Evolutionary conservation across 306 rosid genomes (phyloP).

Genomic region (Neltuma alba): DNA sequence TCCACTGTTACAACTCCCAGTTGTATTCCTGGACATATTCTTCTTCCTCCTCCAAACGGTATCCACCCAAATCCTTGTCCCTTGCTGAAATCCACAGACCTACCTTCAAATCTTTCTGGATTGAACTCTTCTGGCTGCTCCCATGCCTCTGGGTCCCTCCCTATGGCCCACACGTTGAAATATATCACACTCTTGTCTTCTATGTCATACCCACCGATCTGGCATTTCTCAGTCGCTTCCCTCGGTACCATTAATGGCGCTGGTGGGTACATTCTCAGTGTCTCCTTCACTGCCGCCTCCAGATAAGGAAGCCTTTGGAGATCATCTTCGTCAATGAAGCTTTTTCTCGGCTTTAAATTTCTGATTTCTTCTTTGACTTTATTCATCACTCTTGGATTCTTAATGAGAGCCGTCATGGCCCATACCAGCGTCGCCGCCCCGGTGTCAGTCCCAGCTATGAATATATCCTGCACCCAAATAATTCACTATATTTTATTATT

Average conservation of each 20-base stretch:
- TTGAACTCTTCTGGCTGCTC: background rate
- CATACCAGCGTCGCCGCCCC: slow-evolving; percentile 35
- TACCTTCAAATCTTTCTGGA: background rate
- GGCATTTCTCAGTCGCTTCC: slow-evolving; percentile 34
- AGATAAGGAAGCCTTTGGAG: slow-evolving; percentile 41
- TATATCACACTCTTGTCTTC: slow-evolving; percentile 10
- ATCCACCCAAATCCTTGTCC: slow-evolving; percentile 1
- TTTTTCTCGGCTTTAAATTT: slow-evolving; percentile 14
- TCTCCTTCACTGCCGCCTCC: slow-evolving; percentile 41
- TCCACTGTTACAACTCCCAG: background rate
- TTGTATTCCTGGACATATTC: background rate
- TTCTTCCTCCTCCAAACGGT: background rate
- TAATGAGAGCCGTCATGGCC: slow-evolving; percentile 47
- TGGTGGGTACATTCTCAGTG: slow-evolving; percentile 42
- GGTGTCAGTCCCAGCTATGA: slow-evolving; percentile 45
- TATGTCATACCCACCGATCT: slow-evolving; percentile 38
- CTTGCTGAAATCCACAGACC: background rate
- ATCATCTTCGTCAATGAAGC: slow-evolving; percentile 43
- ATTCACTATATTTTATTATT: background rate
- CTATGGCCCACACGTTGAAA: slow-evolving; percentile 45
- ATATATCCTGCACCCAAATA: slow-evolving; percentile 41
- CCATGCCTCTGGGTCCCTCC: slow-evolving; percentile 37
- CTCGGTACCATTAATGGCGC: slow-evolving; percentile 41
- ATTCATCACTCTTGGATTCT: slow-evolving; percentile 25
- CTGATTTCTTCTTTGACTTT: slow-evolving; percentile 36